Evolutionary conservation across 352 stramenopile species (phyloP), one percentile per base, ranked within the genome.

Genomic region (Phytophthora sansomeana): DNA sequence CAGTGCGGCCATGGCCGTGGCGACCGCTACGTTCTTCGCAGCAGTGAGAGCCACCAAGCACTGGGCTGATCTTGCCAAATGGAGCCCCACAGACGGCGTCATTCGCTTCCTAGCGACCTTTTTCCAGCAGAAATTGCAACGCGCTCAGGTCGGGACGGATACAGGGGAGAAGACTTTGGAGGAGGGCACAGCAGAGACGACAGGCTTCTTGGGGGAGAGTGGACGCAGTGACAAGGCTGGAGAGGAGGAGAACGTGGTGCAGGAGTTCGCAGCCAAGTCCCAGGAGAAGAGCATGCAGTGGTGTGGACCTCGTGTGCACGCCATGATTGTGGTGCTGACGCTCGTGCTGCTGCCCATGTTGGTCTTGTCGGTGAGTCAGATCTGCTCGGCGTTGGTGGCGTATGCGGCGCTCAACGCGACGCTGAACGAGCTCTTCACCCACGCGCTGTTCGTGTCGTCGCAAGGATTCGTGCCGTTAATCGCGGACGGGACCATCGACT

Each of bases 391-490:
- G 1, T 28, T 75, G 8, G 39, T 68, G 9, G 67, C 67, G 16
- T 63, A 68, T 43, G 54, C 47, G 3, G 61, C 67, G n/a, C 33
- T 71, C 10, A 74, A 77, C 21, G 60, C 64, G 41, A 74, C 69
- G 38, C 24, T 77, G 35, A 77, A 74, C 16, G 69, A 77, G 38
- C 16, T 77, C 6, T 70, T 77, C 28, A 63, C 54, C 24, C 42
- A 50, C 16, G 53, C 56, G n/a, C 13, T 74, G 14, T 58, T 55
- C 19, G 59, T 70, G 8, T 66, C 60, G 33, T 54, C 49, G 1
- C 60, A 74, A 32, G 67, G 39, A 1, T 46, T 46, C 17, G 39
- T 46, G 17, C 39, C 39, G 39, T 19, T 26, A 9, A 46, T 46
- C 13, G 39, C 39, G 7, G 39, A 46, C n/a, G 39, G 39, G 1